These are phyloP conservation scores for Paramecium bursaria DNA, from an alignment of 73 alveolate species.

Conservation along the genomic window DNA sequence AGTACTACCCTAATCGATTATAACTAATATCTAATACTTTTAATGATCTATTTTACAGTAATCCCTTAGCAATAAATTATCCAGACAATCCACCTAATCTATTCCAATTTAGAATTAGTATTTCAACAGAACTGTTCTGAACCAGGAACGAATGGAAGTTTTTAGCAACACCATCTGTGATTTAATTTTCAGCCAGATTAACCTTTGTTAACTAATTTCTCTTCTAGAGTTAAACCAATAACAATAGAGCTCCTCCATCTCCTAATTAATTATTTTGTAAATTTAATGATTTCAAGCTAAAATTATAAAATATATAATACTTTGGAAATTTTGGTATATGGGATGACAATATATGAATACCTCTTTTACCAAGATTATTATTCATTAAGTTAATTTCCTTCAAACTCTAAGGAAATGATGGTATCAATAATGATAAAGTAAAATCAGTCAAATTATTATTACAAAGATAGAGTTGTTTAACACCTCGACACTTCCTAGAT, in stretches of 20 bases:
- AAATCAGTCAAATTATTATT: slow-evolving; percentile 18
- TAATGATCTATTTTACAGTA: neutral
- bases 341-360: neutral
- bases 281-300: slow-evolving; percentile 8
- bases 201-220: neutral
- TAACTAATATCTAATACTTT: slow-evolving; percentile 43
- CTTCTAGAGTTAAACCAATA: neutral
- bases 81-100: slow-evolving; percentile 16
- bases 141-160: neutral
- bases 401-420: neutral
- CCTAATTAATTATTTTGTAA: neutral
- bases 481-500: neutral
- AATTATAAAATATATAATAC: neutral
- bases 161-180: neutral
- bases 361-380: slow-evolving; percentile 28
- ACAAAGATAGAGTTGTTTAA: slow-evolving; percentile 33
- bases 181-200: slow-evolving; percentile 36
- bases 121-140: neutral
- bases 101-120: slow-evolving; percentile 29
- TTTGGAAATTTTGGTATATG: neutral
- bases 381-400: slow-evolving; percentile 21
- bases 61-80: slow-evolving; percentile 11
- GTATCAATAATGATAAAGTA: neutral
- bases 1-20: slow-evolving; percentile 38
- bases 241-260: neutral